Percentiles rank a stretch among this genome's conserved stretches.
Conservation (phyloP, 768 basidiomycete species). For the Fistulinella prunicolor region DNA sequence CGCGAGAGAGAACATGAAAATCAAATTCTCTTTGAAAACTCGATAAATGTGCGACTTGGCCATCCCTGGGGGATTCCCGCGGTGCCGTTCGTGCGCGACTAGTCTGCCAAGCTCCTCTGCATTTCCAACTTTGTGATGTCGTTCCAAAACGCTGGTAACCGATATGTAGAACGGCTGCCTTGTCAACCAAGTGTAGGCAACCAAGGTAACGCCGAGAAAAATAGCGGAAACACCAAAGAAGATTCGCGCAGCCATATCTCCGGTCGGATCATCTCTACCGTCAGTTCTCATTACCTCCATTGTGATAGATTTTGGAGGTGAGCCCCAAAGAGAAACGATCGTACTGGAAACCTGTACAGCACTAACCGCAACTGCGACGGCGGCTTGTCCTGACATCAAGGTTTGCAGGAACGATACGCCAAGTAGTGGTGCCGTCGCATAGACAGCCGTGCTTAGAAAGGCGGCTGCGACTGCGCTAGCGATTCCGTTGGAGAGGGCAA, state of each 20-base stretch:
- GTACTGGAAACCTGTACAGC: slow-evolving; percentile 70
- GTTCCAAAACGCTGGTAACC: slow-evolving; percentile 49
- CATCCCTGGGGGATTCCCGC: slow-evolving; percentile 23
- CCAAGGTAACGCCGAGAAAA: slow-evolving; percentile 56
- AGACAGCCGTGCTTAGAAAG: slow-evolving; percentile 73
- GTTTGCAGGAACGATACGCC: slow-evolving; percentile 71
- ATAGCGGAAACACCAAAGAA: slow-evolving; percentile 72
- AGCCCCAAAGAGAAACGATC: slow-evolving; percentile 50
- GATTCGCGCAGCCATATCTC: slow-evolving; percentile 64
- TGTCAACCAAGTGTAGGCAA: slow-evolving; percentile 55
- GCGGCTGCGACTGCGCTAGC: slow-evolving; percentile 60
- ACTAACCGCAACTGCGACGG: slow-evolving; percentile 79
- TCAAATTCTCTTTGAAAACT: slow-evolving; percentile 60
- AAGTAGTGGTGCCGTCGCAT: slow-evolving; percentile 80
- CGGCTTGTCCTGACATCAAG: slow-evolving; percentile 82
- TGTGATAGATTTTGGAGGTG: slow-evolving; percentile 28
- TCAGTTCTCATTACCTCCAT: slow-evolving; percentile 18
- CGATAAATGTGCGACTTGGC: slow-evolving; percentile 45
- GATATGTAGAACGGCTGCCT: slow-evolving; percentile 57
- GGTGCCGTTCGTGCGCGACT: slow-evolving; percentile 28
- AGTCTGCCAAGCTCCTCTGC: slow-evolving; percentile 33
- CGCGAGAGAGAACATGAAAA: slow-evolving; percentile 69
- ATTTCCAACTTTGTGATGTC: slow-evolving; percentile 22
- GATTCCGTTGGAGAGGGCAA: slow-evolving; percentile 60
- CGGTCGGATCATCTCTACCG: slow-evolving; percentile 44